Percentiles rank a stretch among this genome's conserved stretches.
phyloP scores from a whole-genome alignment of 805 yeast genomes.

The Cyberlindnera samutprakarnensis region DNA sequence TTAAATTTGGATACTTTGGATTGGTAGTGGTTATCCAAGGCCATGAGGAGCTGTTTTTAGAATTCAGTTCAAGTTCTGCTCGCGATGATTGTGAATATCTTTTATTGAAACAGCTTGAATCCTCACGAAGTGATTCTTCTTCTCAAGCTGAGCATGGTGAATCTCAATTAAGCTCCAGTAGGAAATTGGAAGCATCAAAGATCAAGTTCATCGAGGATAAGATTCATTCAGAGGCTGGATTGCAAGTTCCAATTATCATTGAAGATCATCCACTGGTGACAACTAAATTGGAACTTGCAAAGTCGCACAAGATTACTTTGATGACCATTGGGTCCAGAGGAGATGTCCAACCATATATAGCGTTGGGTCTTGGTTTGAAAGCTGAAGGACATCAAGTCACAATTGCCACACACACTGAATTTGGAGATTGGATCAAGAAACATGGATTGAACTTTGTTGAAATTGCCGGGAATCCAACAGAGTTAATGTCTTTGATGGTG shows the following conservation, averaged over 20 bases:
- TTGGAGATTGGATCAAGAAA: constrained; percentile 60
- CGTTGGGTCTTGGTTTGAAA: constrained; percentile 71
- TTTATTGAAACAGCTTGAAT: constrained; percentile 43
- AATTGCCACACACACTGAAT: constrained; percentile 83
- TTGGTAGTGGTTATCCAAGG: constrained; percentile 64
- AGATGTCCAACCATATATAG: constrained; percentile 94
- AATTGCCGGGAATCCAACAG: constrained; percentile 91
- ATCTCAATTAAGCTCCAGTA: constrained; percentile 16
- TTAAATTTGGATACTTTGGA: constrained; percentile 63
- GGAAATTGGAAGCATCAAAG: constrained; percentile 45
- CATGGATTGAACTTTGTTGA: constrained; percentile 64
- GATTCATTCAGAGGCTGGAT: constrained; percentile 49
- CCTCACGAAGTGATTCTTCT: constrained; percentile 6
- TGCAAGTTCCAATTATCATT: constrained; percentile 59
- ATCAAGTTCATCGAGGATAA: constrained; percentile 61
- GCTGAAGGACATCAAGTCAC: constrained; percentile 79
- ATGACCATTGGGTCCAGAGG: constrained; percentile 94
- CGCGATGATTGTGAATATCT: constrained; percentile 68
- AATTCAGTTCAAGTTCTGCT: constrained; percentile 54
- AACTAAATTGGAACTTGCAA: constrained; percentile 45
- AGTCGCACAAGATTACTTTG: constrained; percentile 52
- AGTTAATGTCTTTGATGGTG: constrained; percentile 88
- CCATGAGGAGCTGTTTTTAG: constrained; percentile 70
- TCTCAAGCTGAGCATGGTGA: constrained; percentile 6
- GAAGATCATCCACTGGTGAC: constrained; percentile 55